Evolutionary conservation across 2,329 filamentous ascomycete genomes (phyloP), one percentile per base, ranked within the genome.

Genomic region (Phaeophleospora eucalypticola): DNA sequence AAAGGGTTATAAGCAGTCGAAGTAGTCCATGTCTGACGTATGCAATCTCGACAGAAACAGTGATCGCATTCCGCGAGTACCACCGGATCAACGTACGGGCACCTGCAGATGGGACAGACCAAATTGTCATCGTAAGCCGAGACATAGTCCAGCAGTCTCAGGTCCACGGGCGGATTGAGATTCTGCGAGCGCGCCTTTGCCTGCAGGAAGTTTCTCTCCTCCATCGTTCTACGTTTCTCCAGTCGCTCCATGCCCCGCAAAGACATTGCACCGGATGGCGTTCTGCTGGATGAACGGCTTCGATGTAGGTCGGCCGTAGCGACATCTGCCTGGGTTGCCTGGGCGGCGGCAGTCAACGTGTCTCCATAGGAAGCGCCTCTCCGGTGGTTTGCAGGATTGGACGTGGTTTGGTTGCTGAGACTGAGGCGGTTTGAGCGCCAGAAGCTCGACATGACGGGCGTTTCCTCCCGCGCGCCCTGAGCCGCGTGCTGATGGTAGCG

Each of bases 21-120:
- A 18, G 59, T 66, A 32, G 61, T 68, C 51, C 75, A 74, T 12
- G 72, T 72, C 36, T 71, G 68, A 41, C 71, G 71, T 49, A 84
- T 69, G 58, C 81, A 84, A 18, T 76, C 72, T 44, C 72, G 68
- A 65, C 81, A 84, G 67, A 84, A 84, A 53, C 79, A 77, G 66
- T 84, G 81, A 53, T 83, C 79, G 65, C 81, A 84, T 53, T 76
- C 71, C 39, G 81, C 67, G 55, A 78, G 64, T 3, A 66, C 70
- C 36, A 81, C 72, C 1, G 81, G 80, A 43, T 74, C 68, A 45
- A 82, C 73, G 57, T 83, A 82, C 6, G 81, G 78, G 50, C 77
- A 79, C 59, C 80, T 79, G 63, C 81, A 84, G 53, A 84, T 83
- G 14, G 80, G 74, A 59, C 81, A 84, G 68, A 81, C 76, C 41